phyloP scores from a whole-genome alignment of 1,284 basidiomycete genomes.

The Coniferiporia sulphurascens region DNA sequence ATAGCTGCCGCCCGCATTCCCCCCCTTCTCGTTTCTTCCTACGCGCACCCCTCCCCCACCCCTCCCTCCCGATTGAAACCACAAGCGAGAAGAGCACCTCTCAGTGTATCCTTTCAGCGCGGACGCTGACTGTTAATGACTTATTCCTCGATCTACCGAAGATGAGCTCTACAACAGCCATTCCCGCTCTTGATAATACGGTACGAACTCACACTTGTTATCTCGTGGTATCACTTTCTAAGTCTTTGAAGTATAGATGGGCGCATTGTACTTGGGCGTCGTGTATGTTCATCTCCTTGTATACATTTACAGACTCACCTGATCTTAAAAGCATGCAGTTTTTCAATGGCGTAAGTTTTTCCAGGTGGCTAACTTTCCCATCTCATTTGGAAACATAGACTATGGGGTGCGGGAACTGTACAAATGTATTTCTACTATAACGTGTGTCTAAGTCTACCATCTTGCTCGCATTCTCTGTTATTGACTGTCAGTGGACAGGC shows the following conservation, averaged over 20 bases:
- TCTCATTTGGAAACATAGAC: not conserved
- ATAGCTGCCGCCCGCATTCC: no score
- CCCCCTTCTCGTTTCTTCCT: no score
- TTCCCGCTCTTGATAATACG: slow-evolving; percentile 7
- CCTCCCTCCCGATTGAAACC: no score
- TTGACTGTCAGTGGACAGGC: not conserved
- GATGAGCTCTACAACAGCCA: not conserved
- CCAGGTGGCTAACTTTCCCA: not conserved
- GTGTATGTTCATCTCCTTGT: not conserved
- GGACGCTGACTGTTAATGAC: no score
- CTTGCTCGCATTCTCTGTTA: not conserved
- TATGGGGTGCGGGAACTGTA: slow-evolving; percentile 9
- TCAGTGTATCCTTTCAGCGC: no score
- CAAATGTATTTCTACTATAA: slow-evolving; percentile 10
- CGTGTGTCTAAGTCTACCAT: not conserved
- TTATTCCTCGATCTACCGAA: not conserved
- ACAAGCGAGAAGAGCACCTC: no score
- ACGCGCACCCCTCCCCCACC: no score
- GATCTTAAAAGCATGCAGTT: not conserved
- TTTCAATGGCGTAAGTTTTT: not conserved
- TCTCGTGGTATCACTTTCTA: not conserved
- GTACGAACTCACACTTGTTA: not conserved
- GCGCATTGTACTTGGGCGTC: not conserved
- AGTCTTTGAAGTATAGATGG: not conserved
- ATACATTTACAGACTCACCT: not conserved